These are phyloP conservation scores for Calocera cornea DNA, from an alignment of 768 basidiomycete genomes.

Conservation along the genomic window DNA sequence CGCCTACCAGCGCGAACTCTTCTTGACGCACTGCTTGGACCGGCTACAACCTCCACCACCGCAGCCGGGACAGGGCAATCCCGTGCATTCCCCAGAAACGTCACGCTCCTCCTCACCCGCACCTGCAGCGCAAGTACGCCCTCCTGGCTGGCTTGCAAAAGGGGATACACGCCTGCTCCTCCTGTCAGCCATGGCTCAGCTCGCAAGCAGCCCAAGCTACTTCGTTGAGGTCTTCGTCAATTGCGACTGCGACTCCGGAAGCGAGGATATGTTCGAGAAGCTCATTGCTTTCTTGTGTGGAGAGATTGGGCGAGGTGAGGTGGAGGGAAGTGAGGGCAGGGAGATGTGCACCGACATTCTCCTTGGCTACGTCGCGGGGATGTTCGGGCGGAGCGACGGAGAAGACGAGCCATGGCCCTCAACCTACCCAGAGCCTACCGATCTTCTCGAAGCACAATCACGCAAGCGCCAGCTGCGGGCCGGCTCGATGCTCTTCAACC, in stretches of 20 bases:
- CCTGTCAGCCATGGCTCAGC: slow-evolving; percentile 70
- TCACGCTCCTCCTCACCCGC: slow-evolving; percentile 12
- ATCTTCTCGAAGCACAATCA: slow-evolving; percentile 55
- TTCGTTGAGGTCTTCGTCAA: slow-evolving; percentile 94
- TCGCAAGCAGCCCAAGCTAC: slow-evolving; percentile 73
- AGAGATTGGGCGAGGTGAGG: neutral
- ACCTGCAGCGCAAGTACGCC: slow-evolving; percentile 6
- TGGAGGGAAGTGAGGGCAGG: neutral
- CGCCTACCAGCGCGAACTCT: slow-evolving; percentile 69
- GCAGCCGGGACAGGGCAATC: slow-evolving; percentile 14
- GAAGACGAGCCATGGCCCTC: slow-evolving; percentile 8
- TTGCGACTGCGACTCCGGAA: slow-evolving; percentile 94
- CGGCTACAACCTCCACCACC: slow-evolving; percentile 47
- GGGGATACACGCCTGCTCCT: slow-evolving; percentile 82
- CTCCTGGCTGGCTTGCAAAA: slow-evolving; percentile 45
- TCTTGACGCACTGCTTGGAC: slow-evolving; percentile 87
- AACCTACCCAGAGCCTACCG: slow-evolving; percentile 38
- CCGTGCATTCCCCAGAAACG: neutral
- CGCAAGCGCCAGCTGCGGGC: slow-evolving; percentile 74
- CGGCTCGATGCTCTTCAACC: slow-evolving; percentile 77
- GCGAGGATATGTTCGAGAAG: slow-evolving; percentile 89
- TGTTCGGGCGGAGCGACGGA: neutral
- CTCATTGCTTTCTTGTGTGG: slow-evolving; percentile 58
- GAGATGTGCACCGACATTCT: slow-evolving; percentile 4
- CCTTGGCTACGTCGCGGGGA: neutral